Base-by-base conservation (phyloP, 805 yeast genomes). In the Barnettozyma vustinii region DNA sequence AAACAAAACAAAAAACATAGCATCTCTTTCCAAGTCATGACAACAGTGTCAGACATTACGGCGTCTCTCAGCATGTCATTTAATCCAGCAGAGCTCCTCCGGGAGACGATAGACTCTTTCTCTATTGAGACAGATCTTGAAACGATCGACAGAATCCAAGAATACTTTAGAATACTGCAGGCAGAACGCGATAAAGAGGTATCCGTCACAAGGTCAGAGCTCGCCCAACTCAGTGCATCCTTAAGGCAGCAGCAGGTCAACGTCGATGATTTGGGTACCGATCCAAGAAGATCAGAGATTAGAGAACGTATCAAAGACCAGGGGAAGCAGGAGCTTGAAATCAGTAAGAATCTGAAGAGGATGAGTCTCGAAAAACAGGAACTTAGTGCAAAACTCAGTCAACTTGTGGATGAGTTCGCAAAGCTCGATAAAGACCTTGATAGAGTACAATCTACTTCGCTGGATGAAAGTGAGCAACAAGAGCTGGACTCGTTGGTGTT, bases 281-380 rank as follows among this genome's bases (percentile, higher is more conserved):
- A 72, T 9, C 56, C 59, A 8, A 58, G 60, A 10, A 52, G 68
- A 42, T 54, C 54, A 20, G 67, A 66, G n/a, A 56, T 64, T 8
- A 63, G 65, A 33, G 50, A 55, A 1, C 65, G 66, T 15, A 56
- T 72, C 15, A 64, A 65, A 30, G 56, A 61, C 12, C 56, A 68
- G 12, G 82, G 79, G 52, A 70, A 69, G 37, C 61, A 68, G 35
- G 78, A 80, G 44, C 73, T 81, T 40, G 62, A 73, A 9, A 59
- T 79, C 9, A 83, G 83, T 4, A 78, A 76, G 54, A 73, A 68
- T 23, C 65, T 81, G 50, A 77, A 77, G 33, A 79, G 75, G 44
- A 61, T 80, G 42, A 78, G 71, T 35, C 63, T 70, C 30, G 64
- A 71, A 36, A 73, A 69, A 69, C 60, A 73, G 69, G 45, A 63